A percentile compares a stretch with the other conserved stretches of the same genome.
Conservation (phyloP, 2,329 filamentous ascomycete species). For the Phialophora verrucosa region DNA sequence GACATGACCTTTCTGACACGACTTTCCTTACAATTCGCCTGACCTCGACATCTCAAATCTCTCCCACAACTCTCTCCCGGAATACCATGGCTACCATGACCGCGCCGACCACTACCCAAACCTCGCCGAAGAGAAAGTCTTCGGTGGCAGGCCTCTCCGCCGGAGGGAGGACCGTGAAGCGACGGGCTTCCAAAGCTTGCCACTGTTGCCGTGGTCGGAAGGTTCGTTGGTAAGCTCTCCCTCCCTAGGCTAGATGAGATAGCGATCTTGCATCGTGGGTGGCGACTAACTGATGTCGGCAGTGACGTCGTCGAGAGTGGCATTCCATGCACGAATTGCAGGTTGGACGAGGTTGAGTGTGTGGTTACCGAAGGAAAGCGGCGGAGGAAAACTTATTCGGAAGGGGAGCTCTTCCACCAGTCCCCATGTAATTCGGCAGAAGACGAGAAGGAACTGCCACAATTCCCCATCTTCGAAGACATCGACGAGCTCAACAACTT, state of each 20-base stretch:
- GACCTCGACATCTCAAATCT: background rate
- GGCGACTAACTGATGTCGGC: background rate
- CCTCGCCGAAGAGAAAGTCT: conserved; percentile 61
- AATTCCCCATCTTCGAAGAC: conserved; percentile 42
- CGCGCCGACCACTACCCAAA: conserved; percentile 18
- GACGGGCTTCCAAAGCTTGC: conserved; percentile 88
- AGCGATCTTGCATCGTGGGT: background rate
- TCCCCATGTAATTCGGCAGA: conserved; percentile 37
- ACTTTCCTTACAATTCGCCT: background rate
- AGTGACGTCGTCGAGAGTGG: conserved; percentile 83
- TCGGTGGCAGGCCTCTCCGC: conserved; percentile 61
- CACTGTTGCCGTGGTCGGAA: conserved; percentile 87
- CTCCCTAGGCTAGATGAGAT: background rate
- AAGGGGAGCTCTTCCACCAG: conserved; percentile 31
- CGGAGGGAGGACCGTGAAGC: conserved; percentile 69
- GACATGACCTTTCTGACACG: background rate
- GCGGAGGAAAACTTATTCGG: conserved; percentile 70
- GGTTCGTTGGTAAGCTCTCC: conserved; percentile 67
- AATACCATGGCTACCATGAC: conserved; percentile 10
- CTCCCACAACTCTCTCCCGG: background rate
- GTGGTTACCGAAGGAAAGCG: conserved; percentile 79
- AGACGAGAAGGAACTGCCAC: conserved; percentile 34
- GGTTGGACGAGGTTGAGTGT: conserved; percentile 60
- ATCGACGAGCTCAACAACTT: conserved; percentile 38
- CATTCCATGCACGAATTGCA: conserved; percentile 85